Base-by-base conservation (phyloP, 2,329 filamentous ascomycete species). In the Aureobasidium sp. region DNA sequence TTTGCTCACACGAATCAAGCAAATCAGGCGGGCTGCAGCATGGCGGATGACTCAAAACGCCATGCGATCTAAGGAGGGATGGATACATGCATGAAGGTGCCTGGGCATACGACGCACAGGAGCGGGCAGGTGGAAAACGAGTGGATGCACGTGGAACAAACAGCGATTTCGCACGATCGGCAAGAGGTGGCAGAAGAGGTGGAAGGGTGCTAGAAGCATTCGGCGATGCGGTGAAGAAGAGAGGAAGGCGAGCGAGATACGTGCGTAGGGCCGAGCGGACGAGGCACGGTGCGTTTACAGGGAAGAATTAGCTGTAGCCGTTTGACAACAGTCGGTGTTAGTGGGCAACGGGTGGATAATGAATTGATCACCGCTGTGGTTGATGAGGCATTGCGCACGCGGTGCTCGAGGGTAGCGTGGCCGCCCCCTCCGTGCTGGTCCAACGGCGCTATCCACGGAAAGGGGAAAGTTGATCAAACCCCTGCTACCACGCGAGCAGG, bases 401-500 rank as follows among this genome's bases (percentile, higher is more conserved):
- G 34, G 49, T 53, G 49, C 49, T 53, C 27, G 22, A n/a, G 22
- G 53, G 55, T 59, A 59, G 55, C 55, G 55, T 59, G 55, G 55
- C 55, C 39, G 41, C 42, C 42, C 22, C 42, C 41, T 48, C 42
- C 8, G 44, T 37, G 55, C 53, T 57, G 39, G 55, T 59, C 55
- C 42, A 59, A 59, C 55, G 55, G 55, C 55, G 55, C 55, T 59
- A 59, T 59, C 37, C 51, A 48, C 44, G 22, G 31, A 59, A 59
- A 59, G 44, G 55, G 55, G 42, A 48, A 59, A 7, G 44, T 44
- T 27, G 37, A 44, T 48, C 36, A 42, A 48, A 48, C 53, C 41
- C 45, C 58, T 52, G 47, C 58, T 51, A 51, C 59, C 59, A 60
- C 57, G 57, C 57, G 57, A 60, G 57, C 44, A 60, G 36, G 45